These are phyloP conservation scores for Boletellus deceptivus DNA, from an alignment of 1,284 basidiomycete genomes.

Conservation along the genomic window DNA sequence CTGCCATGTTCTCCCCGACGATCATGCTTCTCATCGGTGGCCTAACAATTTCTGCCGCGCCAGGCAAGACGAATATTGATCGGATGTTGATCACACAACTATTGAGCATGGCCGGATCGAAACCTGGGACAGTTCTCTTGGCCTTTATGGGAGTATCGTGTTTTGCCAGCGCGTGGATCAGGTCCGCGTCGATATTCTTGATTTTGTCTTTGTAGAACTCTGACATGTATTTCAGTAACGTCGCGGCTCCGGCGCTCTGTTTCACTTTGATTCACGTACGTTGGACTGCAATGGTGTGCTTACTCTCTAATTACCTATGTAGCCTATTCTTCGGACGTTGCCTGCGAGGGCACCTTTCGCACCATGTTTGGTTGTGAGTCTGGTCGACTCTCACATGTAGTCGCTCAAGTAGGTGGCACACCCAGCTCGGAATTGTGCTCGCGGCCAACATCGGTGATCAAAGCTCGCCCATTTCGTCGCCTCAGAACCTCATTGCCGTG, in stretches of 20 bases:
- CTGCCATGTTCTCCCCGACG: no score
- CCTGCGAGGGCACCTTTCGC: conserved; percentile 87
- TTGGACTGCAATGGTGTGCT: conserved; percentile 8
- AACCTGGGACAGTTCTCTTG: conserved; percentile 83
- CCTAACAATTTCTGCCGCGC: no score
- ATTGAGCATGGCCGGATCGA: conserved; percentile 86
- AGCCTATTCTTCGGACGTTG: conserved; percentile 93
- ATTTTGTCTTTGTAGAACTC: conserved; percentile 16
- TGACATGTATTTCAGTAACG: conserved; percentile 61
- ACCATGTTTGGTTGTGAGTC: conserved; percentile 83
- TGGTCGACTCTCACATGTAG: conserved; percentile 4
- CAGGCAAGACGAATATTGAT: no score
- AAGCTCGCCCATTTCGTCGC: conserved; percentile 91
- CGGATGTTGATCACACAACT: conserved; percentile 90
- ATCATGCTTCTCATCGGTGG: no score
- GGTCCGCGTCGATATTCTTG: conserved; percentile 45
- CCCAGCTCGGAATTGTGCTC: conserved; percentile 89
- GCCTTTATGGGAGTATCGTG: conserved; percentile 97
- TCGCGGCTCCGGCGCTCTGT: conserved; percentile 95
- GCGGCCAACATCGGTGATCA: conserved; percentile 99
- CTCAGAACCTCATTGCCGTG: conserved; percentile 96
- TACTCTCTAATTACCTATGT: conserved; percentile 10
- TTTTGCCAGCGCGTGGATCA: conserved; percentile 99
- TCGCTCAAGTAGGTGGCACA: conserved; percentile 3
- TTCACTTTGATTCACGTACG: conserved; percentile 93